Conservation (phyloP, 805 yeast species). For the Cyberlindnera meyerae region DNA sequence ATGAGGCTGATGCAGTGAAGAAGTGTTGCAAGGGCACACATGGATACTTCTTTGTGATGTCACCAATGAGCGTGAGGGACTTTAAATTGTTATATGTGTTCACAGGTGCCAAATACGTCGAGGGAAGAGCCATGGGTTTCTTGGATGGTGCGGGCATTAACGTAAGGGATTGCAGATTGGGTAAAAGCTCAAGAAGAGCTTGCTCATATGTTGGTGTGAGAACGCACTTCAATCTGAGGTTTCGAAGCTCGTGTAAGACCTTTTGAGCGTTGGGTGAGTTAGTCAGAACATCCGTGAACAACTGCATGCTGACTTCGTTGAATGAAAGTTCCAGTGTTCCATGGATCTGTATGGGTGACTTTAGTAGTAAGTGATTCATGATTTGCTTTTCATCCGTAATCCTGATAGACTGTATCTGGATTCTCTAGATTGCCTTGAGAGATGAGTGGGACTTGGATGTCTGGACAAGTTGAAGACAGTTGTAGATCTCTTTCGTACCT, state of each 20-base stretch:
- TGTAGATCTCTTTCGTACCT: slow-evolving; percentile 14
- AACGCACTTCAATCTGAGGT: slow-evolving; percentile 16
- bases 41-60: slow-evolving; percentile 15
- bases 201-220: slow-evolving; percentile 19
- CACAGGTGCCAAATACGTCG: slow-evolving; percentile 1
- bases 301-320: slow-evolving; percentile 13
- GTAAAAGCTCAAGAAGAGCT: slow-evolving; percentile 10
- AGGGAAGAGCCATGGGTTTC: slow-evolving; percentile 8
- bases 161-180: slow-evolving; percentile 16
- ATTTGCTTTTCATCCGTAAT: slow-evolving; percentile 21
- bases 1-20: slow-evolving; percentile 9
- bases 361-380: slow-evolving; percentile 8
- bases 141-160: slow-evolving; percentile 10
- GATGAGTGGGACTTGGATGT: slow-evolving; percentile 8
- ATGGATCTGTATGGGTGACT: slow-evolving; percentile 5
- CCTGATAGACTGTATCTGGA: slow-evolving; percentile 15
- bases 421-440: slow-evolving; percentile 6
- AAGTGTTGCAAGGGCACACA: slow-evolving; percentile 18
- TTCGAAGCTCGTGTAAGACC: slow-evolving; percentile 4
- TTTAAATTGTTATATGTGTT: slow-evolving; percentile 8
- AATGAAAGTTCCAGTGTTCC: slow-evolving; percentile 15
- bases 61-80: slow-evolving; percentile 16
- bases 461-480: slow-evolving; percentile 14
- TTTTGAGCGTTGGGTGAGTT: slow-evolving; percentile 1
- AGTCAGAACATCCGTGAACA: slow-evolving; percentile 11